These are phyloP conservation scores for Moesziomyces sp. DNA, from an alignment of 1,284 basidiomycete species.

Conservation along the genomic window DNA sequence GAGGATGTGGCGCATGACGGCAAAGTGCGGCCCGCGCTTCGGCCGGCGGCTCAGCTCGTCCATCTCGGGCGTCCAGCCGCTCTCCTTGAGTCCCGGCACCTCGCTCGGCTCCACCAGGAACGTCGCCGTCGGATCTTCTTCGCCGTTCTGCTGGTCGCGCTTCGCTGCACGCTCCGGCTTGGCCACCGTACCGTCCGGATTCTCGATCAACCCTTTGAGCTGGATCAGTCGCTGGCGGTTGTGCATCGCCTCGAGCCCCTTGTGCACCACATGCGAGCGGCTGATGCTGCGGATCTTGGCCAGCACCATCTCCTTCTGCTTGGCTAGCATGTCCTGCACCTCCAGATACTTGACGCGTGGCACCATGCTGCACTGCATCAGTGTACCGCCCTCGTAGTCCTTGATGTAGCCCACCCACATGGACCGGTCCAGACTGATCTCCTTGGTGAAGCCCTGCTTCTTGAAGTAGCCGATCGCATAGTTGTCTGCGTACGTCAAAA, in stretches of 20 bases:
- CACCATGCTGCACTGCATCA: conserved; percentile 97
- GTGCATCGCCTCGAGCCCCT: conserved; percentile 83
- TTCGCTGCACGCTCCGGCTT: conserved; percentile 49
- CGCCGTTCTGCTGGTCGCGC: conserved; percentile 29
- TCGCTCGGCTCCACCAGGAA: conserved; percentile 58
- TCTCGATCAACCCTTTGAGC: conserved; percentile 46
- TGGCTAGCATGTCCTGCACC: conserved; percentile 80
- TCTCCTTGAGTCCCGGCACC: conserved; percentile 72
- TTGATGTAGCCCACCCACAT: conserved; percentile 99
- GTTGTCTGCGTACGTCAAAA: conserved; percentile 98
- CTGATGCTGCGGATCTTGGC: conserved; percentile 89
- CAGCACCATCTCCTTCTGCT: conserved; percentile 80
- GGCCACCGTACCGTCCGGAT: conserved; percentile 47
- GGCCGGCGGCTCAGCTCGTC: conserved; percentile 76
- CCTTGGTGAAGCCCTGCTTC: conserved; percentile 94
- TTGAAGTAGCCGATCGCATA: conserved; percentile 99
- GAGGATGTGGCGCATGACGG: conserved; percentile 83
- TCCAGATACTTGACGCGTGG: conserved; percentile 89
- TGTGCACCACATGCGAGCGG: conserved; percentile 85
- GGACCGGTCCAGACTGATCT: conserved; percentile 88
- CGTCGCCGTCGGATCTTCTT: conserved; percentile 45
- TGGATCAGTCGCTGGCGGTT: conserved; percentile 69
- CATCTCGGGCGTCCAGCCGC: conserved; percentile 91
- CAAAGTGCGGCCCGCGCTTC: conserved; percentile 73
- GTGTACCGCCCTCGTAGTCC: conserved; percentile 99